Base-by-base conservation (phyloP, 2,329 filamentous ascomycete species). In the Stachybotrys chlorohalonatus region DNA sequence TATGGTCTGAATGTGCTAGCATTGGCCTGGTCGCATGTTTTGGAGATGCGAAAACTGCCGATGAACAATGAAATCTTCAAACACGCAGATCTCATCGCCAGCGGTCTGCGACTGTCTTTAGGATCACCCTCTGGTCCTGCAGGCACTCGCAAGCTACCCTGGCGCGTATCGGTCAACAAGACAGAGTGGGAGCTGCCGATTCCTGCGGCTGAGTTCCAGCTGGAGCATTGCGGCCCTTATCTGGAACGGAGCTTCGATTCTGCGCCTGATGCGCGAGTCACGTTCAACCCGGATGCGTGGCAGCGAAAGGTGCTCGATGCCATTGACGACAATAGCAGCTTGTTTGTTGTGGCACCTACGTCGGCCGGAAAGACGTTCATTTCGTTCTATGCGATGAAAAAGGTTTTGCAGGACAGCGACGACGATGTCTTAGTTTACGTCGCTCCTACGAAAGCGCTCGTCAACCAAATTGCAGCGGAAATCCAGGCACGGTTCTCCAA, bases 321-420 rank as follows among this genome's bases (percentile, higher is more conserved):
- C 46, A 84, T 92, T 45, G 88, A 93, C 65, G 77, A 76, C 0
- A 75, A 87, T 53, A 80, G 84, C 59, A 90, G 86, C 60, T 72
- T 90, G 0, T 84, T 92, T 56, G 86, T 90, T 0, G 83, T 92
- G 8, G 88, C 88, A 0, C 88, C 88, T 0, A 93, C 88, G 0
- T 89, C 84, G 30, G 85, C 89, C 0, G 89, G 89, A 58, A 93
- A 92, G 68, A 93, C 88, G 0, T 93, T 92, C 66, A 92, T 92
- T 56, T 87, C 83, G 1, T 93, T 92, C 67, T 91, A 93, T 61
- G 88, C 88, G 1, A 93, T 92, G 85, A 86, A 87, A 63, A 84
- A 89, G 63, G 74, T 91, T 1, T 73, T 93, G 9, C 77, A 86
- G 63, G 77, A 78, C 5, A 82, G 81, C 57, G 81, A 92, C 56